Evolutionary conservation across 768 basidiomycete genomes (phyloP).

Genomic region (Hortiboletus flavorubellus): DNA sequence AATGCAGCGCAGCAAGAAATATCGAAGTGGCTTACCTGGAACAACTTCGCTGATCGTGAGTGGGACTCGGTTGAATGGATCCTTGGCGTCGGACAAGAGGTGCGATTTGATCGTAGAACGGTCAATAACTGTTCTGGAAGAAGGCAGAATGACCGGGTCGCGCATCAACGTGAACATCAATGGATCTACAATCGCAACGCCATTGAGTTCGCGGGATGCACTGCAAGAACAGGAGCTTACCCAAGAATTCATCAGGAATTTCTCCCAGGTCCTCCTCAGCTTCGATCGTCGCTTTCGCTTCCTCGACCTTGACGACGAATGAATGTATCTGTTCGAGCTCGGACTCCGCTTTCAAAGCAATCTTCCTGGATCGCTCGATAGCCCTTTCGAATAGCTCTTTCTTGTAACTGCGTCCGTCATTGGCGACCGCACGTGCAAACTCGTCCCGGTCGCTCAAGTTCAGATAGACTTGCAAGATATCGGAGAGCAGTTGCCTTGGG

Average conservation of each 20-base stretch:
- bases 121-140: conserved; percentile 77
- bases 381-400: conserved; percentile 82
- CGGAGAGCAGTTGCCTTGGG: conserved; percentile 75
- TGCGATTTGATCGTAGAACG: conserved; percentile 94
- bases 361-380: conserved; percentile 57
- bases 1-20: not conserved
- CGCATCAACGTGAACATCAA: conserved; percentile 92
- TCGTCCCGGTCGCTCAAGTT: conserved; percentile 78
- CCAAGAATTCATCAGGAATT: conserved; percentile 92
- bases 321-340: conserved; percentile 69
- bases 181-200: conserved; percentile 54
- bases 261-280: conserved; percentile 93
- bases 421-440: conserved; percentile 85
- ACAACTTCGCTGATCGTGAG: conserved; percentile 75
- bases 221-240: conserved; percentile 40
- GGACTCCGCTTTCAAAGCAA: conserved; percentile 65
- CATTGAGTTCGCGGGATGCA: not conserved
- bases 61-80: conserved; percentile 94
- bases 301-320: conserved; percentile 84
- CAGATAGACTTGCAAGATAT: conserved; percentile 86
- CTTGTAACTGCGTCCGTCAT: conserved; percentile 90
- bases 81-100: conserved; percentile 83
- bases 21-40: conserved; percentile 52
- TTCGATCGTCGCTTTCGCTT: conserved; percentile 70
- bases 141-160: conserved; percentile 89